phyloP scores from a whole-genome alignment of 1,139 yeast species.

The Yarrowia galli region DNA sequence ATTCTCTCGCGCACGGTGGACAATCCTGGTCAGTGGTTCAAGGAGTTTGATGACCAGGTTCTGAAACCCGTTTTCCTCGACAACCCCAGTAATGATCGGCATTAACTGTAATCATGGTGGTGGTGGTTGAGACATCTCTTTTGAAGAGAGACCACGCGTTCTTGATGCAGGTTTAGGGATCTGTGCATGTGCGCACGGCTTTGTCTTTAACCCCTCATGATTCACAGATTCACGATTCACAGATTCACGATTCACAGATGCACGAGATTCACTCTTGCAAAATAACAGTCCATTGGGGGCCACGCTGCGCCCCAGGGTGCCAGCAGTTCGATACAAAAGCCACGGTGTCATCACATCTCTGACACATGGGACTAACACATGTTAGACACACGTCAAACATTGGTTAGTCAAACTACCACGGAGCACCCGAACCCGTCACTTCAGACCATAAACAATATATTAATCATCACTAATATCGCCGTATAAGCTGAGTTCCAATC shows the following conservation, averaged over 20 bases:
- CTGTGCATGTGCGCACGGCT: not conserved
- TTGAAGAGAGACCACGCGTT: not conserved
- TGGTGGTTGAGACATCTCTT: too few relatives aligned
- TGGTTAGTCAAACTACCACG: not conserved
- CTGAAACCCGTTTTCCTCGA: constrained; percentile 93
- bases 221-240: not conserved
- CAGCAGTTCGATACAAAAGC: too few relatives aligned
- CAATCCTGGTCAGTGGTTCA: constrained; percentile 89
- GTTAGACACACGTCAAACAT: not conserved
- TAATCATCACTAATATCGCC: too few relatives aligned
- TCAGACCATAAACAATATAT: not conserved
- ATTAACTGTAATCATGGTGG: constrained; percentile 5
- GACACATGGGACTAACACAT: not conserved
- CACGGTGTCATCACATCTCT: too few relatives aligned
- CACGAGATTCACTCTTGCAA: not conserved
- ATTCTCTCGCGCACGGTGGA: constrained; percentile 62
- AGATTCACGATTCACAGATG: not conserved
- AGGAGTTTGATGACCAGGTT: constrained; percentile 92
- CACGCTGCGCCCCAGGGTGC: too few relatives aligned
- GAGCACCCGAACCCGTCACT: too few relatives aligned
- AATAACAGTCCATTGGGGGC: not conserved
- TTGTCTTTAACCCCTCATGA: not conserved
- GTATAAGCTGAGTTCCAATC: too few relatives aligned
- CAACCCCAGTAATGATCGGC: constrained; percentile 40
- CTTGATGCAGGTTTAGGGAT: constrained; percentile 1